These are phyloP conservation scores for Populus hybrid DNA, from an alignment of 441 rosid genomes.

Conservation along the genomic window DNA sequence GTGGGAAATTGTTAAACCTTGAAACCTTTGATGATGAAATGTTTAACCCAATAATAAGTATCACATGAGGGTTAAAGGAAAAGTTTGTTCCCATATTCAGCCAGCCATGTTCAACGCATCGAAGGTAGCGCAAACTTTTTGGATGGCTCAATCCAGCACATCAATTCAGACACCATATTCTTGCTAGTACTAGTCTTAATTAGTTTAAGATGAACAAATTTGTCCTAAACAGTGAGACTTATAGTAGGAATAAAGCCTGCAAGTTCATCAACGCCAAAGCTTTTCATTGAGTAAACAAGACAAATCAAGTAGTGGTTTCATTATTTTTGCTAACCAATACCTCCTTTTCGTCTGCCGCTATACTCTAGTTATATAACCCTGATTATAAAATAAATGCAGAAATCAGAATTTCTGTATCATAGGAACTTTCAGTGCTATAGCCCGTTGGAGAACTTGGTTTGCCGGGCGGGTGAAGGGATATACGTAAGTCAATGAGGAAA, in stretches of 20 bases:
- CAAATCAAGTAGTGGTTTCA: neutral
- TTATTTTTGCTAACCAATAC: neutral
- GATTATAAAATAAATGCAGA: neutral
- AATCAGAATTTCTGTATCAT: neutral
- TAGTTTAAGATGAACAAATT: neutral
- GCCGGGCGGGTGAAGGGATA: neutral
- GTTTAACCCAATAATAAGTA: neutral
- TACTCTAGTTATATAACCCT: neutral
- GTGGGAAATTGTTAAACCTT: neutral
- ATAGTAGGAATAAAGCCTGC: neutral
- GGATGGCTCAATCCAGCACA: neutral
- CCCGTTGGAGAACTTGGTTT: neutral
- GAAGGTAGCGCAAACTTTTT: neutral
- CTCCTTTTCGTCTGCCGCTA: neutral
- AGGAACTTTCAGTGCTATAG: neutral
- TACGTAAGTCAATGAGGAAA: neutral
- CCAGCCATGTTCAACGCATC: neutral
- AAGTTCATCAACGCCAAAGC: neutral
- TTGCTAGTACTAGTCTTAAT: neutral
- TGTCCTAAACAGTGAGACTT: neutral
- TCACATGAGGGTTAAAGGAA: neutral
- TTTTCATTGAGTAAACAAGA: neutral
- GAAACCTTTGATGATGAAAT: neutral
- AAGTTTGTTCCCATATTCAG: neutral
- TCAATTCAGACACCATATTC: neutral